These are phyloP conservation scores for Ambrosiella beaveri DNA, from an alignment of 2,329 filamentous ascomycete genomes.

Conservation along the genomic window DNA sequence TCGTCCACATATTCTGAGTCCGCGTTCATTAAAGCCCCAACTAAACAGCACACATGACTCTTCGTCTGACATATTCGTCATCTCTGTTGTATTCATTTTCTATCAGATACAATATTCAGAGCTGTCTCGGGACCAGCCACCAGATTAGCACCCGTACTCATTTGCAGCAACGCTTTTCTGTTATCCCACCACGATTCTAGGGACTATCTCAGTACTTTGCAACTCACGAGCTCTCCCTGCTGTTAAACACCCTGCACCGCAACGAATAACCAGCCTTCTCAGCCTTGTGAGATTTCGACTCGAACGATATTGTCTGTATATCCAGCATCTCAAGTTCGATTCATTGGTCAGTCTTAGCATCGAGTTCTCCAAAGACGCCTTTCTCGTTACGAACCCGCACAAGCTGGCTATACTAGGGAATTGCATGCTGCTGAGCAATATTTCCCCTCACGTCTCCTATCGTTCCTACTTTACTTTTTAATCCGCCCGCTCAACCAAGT, in stretches of 20 bases:
- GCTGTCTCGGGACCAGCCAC: too few species aligned
- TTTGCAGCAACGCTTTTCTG: background rate
- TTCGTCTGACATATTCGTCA: too few species aligned
- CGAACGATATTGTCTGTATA: background rate
- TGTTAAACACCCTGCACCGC: background rate
- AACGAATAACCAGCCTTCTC: background rate
- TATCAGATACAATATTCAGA: too few species aligned
- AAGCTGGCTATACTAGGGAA: background rate
- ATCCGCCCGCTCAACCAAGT: conserved; percentile 11
- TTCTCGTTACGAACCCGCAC: background rate
- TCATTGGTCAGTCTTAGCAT: background rate
- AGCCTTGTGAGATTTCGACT: conserved; percentile 4
- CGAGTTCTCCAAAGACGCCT: too few species aligned
- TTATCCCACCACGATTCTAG: background rate
- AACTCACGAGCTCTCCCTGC: background rate
- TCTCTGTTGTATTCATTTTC: too few species aligned
- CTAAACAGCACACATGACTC: too few species aligned
- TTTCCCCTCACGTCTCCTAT: conserved; percentile 8
- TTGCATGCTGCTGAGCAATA: background rate
- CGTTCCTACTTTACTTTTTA: background rate
- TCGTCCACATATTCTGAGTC: too few species aligned
- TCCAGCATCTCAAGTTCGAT: conserved; percentile 2
- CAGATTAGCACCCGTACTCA: background rate
- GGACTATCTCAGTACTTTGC: background rate
- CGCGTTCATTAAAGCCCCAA: too few species aligned